Percentiles rank a stretch among this genome's conserved stretches.
Conservation (phyloP, 2,329 filamentous ascomycete genomes). For the Sphaerulina vaccinii region DNA sequence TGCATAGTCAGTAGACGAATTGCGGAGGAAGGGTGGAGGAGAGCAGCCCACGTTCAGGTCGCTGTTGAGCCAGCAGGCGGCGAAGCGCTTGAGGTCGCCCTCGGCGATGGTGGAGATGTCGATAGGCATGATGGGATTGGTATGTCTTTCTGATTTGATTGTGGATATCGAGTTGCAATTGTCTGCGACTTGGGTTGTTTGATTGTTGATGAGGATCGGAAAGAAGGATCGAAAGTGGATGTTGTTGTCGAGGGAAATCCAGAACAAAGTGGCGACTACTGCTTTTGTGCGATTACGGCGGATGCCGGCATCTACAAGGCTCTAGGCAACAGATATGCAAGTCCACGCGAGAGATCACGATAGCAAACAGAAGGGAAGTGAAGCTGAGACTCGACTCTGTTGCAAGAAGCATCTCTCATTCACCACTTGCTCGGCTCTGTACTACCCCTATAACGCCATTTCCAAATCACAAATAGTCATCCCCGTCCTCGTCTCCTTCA, state of each 20-base stretch:
- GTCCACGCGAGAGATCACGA: conserved; percentile 1
- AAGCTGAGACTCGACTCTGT: neutral
- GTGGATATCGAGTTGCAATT: neutral
- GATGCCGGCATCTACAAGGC: conserved; percentile 1
- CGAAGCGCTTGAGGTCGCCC: conserved; percentile 23
- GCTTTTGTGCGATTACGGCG: neutral
- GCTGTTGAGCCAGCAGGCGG: conserved; percentile 21
- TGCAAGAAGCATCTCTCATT: neutral
- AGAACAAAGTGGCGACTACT: neutral
- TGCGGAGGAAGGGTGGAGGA: neutral
- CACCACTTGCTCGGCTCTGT: too few species aligned
- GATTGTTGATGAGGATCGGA: conserved; percentile 3
- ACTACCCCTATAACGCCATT: too few species aligned
- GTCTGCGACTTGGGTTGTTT: conserved; percentile 6
- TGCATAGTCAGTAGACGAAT: neutral
- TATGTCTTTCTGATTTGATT: neutral
- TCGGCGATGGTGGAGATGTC: conserved; percentile 9
- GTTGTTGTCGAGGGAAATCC: neutral
- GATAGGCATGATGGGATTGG: conserved; percentile 10
- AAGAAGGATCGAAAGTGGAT: neutral
- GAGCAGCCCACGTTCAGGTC: neutral
- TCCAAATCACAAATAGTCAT: conserved; percentile 8
- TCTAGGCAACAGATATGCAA: conserved; percentile 2
- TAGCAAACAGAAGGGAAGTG: conserved; percentile 9
- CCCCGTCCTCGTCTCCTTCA: conserved; percentile 2